Conservation (phyloP, 1,139 yeast genomes). For the Ashbya aceris region DNA sequence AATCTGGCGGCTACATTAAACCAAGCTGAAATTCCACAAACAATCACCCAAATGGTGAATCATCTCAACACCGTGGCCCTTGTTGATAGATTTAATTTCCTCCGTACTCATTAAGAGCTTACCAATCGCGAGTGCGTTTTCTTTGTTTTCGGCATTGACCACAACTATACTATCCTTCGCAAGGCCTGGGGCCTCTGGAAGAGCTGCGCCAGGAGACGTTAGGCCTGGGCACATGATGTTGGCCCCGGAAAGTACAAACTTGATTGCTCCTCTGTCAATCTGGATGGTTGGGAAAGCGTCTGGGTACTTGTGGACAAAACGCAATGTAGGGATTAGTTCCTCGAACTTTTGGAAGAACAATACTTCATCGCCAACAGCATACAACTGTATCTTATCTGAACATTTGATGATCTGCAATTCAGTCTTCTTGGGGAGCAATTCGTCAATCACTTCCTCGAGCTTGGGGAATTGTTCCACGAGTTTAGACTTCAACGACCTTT, state of each 20-base stretch:
- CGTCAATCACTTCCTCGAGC: slow-evolving; percentile 68
- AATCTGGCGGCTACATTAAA: slow-evolving; percentile 17
- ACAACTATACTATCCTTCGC: slow-evolving; percentile 65
- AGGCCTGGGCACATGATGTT: slow-evolving; percentile 97
- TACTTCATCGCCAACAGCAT: slow-evolving; percentile 63
- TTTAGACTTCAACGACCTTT: slow-evolving; percentile 69
- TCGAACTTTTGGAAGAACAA: slow-evolving; percentile 78
- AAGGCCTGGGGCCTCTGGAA: slow-evolving; percentile 61
- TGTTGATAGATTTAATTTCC: slow-evolving; percentile 74
- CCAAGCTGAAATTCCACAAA: slow-evolving; percentile 52
- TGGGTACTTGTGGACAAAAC: slow-evolving; percentile 75
- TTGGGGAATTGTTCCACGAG: slow-evolving; percentile 64
- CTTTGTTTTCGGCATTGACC: slow-evolving; percentile 89
- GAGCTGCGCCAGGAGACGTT: slow-evolving; percentile 78
- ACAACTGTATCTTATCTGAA: slow-evolving; percentile 78
- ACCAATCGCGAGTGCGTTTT: slow-evolving; percentile 84
- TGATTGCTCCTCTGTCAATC: slow-evolving; percentile 95
- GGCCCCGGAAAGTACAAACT: slow-evolving; percentile 88
- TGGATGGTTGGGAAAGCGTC: slow-evolving; percentile 74
- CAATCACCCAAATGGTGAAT: slow-evolving; percentile 88
- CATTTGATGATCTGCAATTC: slow-evolving; percentile 77
- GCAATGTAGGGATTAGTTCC: slow-evolving; percentile 70
- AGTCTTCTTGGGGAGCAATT: slow-evolving; percentile 83
- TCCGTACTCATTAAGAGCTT: slow-evolving; percentile 80
- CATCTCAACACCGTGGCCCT: slow-evolving; percentile 85